phyloP scores from a whole-genome alignment of 1,284 basidiomycete species.

The Neolentinus lepideus region DNA sequence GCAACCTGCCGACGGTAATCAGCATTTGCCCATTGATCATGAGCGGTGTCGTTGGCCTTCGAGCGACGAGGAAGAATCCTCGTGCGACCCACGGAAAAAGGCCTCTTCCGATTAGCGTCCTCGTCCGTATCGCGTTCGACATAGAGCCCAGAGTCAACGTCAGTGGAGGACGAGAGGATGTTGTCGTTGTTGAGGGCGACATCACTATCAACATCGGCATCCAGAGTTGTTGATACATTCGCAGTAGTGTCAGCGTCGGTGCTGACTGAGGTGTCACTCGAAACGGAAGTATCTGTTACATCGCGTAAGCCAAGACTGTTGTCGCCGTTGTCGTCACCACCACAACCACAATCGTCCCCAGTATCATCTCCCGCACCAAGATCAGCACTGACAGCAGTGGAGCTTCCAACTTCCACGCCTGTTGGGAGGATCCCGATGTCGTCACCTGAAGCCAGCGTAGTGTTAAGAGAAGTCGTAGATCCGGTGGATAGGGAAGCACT shows the following conservation, averaged over 20 bases:
- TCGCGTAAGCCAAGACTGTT: neutral
- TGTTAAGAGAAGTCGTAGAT: neutral
- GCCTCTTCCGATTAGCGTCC: neutral
- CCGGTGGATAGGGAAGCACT: neutral
- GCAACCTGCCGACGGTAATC: neutral
- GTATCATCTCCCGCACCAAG: neutral
- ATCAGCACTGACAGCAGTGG: neutral
- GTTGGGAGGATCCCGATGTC: neutral
- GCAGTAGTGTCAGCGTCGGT: neutral
- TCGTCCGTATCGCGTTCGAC: neutral
- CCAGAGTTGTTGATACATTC: neutral
- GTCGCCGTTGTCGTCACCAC: neutral
- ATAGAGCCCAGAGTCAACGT: neutral
- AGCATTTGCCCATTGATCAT: neutral
- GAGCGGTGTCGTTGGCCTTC: neutral
- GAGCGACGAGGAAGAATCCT: neutral
- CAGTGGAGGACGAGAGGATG: no score
- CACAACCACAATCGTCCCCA: neutral
- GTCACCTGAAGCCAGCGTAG: neutral
- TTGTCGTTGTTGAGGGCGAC: no score
- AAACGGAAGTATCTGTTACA: neutral
- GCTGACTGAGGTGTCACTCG: neutral
- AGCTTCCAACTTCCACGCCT: neutral
- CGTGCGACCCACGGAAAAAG: neutral
- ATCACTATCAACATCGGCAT: no score